Percentiles rank a stretch among this genome's conserved stretches.
Evolutionary conservation across 106 monocot genomes (phyloP).

Genomic region (Gastrodia elata): DNA sequence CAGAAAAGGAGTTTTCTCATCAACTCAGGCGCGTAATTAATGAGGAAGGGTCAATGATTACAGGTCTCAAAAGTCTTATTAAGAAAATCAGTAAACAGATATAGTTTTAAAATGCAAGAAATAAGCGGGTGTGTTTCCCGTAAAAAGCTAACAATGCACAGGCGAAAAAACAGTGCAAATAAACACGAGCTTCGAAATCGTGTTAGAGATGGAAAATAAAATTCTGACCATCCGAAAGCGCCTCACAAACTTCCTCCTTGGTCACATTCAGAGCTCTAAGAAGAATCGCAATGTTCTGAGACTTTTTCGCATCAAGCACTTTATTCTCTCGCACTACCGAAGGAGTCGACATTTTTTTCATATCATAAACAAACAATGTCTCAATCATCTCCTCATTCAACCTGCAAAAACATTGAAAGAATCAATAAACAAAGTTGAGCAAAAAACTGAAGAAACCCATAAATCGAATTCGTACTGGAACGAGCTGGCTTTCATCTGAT

Average conservation of each 20-base stretch:
- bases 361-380: slow-evolving; percentile 62
- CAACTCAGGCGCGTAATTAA: too few species aligned
- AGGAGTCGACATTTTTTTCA: slow-evolving; percentile 17
- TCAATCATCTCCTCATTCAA: slow-evolving; percentile 99
- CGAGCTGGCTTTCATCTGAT: slow-evolving; percentile 87
- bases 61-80: too few species aligned
- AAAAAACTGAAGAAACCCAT: not conserved
- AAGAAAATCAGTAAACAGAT: too few species aligned
- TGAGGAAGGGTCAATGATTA: too few species aligned
- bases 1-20: too few species aligned
- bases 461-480: slow-evolving; percentile 53
- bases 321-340: slow-evolving; percentile 32
- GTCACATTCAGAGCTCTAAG: slow-evolving; percentile 86
- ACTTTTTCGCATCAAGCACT: slow-evolving; percentile 79
- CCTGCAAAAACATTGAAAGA: slow-evolving; percentile 23
- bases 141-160: too few species aligned
- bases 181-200: not conserved
- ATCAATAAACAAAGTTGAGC: not conserved
- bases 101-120: too few species aligned
- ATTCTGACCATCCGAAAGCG: slow-evolving; percentile 64
- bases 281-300: slow-evolving; percentile 87
- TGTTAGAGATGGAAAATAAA: too few species aligned
- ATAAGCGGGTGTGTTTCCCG: too few species aligned
- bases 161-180: not conserved
- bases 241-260: slow-evolving; percentile 94